Base-by-base conservation (phyloP, 202 grass and related monocot species). In the Eragrostis tef region DNA sequence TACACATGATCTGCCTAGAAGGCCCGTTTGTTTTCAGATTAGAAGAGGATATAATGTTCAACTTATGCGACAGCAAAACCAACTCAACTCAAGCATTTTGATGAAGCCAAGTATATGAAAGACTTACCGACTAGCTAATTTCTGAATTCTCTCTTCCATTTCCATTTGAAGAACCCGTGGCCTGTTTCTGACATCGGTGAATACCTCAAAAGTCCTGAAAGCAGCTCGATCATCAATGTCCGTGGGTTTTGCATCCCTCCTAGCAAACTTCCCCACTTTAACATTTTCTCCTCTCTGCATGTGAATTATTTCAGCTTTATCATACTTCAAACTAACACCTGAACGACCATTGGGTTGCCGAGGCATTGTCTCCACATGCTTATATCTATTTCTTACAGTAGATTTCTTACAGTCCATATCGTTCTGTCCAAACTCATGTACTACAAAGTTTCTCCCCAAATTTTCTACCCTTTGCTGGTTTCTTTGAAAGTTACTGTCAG, bases 131-230 rank as follows among this genome's bases (percentile, higher is more conserved):
- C 87, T 93, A 86, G 92, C 88, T 88, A 98, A 85, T 48, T 88
- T 85, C 64, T 93, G 67, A 64, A 98, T 98, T 86, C 73, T 93
- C 74, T 98, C 90, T 93, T 98, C 95, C 87, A 98, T 81, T 92
- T 98, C 92, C 82, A 88, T 91, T 84, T 83, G 90, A 77, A 98
- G 88, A 84, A 93, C 87, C 60, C 90, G 79, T 86, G 95, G 92
- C 34, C 95, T 89, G 67, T 94, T 91, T 74, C 83, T 91, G 43
- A 98, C 83, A 90, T 98, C 92, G 45, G 87, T 91, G 70, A 98
- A 94, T 73, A 88, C 87, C 83, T 98, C 85, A 64, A 94, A 98
- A 81, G 85, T 88, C 61, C 88, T 94, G 84, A 98, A 98, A 84
- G 95, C 95, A 80, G 95, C 87, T 89, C 90, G 93, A 75, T 94